These are phyloP conservation scores for Carex cristatella DNA, from an alignment of 176 grass and related monocot genomes.

Conservation along the genomic window DNA sequence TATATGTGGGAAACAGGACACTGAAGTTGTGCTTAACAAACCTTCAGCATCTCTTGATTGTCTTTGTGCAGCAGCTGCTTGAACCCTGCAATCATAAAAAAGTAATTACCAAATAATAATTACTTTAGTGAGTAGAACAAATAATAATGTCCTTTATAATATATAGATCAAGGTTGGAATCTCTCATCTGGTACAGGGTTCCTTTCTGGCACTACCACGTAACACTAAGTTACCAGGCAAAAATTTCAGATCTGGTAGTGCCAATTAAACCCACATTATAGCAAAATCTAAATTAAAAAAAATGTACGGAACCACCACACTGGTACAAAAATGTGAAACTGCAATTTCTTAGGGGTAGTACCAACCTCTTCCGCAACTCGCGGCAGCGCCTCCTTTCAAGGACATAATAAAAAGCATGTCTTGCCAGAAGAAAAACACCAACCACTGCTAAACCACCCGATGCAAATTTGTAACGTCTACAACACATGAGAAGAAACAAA, in stretches of 20 bases:
- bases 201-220: background rate
- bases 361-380: constrained; percentile 80
- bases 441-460: constrained; percentile 83
- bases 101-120: background rate
- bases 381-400: constrained; percentile 49
- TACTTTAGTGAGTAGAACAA: background rate
- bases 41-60: constrained; percentile 88
- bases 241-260: background rate
- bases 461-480: constrained; percentile 78
- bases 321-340: background rate
- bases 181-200: background rate
- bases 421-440: constrained; percentile 81
- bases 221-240: background rate
- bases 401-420: constrained; percentile 73
- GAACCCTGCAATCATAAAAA: constrained; percentile 50
- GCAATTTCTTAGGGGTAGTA: background rate
- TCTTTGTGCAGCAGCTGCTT: constrained; percentile 71
- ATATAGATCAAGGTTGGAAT: background rate
- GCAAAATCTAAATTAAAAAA: background rate
- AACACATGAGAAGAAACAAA: constrained; percentile 15
- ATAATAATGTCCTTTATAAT: background rate
- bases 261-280: background rate
- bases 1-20: background rate
- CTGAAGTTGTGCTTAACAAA: constrained; percentile 19
- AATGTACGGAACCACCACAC: background rate